A percentile compares a stretch with the other conserved stretches of the same genome.
phyloP scores from a whole-genome alignment of 2,329 filamentous ascomycete genomes.

The Colletotrichum tropicicola region DNA sequence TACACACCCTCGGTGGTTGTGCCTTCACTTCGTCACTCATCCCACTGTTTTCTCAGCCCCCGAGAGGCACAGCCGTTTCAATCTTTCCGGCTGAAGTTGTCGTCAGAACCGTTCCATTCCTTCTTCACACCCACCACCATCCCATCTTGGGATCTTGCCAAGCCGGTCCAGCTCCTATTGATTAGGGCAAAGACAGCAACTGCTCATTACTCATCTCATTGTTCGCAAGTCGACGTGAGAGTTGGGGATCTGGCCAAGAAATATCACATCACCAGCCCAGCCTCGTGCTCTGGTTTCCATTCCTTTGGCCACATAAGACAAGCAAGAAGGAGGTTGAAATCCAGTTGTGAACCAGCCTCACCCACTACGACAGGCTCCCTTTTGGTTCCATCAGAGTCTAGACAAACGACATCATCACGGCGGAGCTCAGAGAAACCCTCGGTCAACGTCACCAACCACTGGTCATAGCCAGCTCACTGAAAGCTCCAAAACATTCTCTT shows the following conservation, averaged over 20 bases:
- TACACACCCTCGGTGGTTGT: slow-evolving; percentile 10
- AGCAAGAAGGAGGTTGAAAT: neutral
- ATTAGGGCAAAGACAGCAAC: slow-evolving; percentile 8
- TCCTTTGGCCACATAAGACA: slow-evolving; percentile 7
- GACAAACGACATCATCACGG: slow-evolving; percentile 5
- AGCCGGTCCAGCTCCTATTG: slow-evolving; percentile 22
- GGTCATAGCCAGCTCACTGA: slow-evolving; percentile 11
- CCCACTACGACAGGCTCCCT: neutral
- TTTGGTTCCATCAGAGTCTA: neutral
- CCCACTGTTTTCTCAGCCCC: slow-evolving; percentile 1
- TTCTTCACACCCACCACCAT: slow-evolving; percentile 8
- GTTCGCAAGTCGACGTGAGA: slow-evolving; percentile 1
- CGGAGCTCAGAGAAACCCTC: neutral
- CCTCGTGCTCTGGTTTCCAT: slow-evolving; percentile 1
- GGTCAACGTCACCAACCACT: slow-evolving; percentile 11
- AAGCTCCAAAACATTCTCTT: slow-evolving; percentile 6
- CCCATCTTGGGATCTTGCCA: slow-evolving; percentile 7
- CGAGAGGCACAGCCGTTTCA: slow-evolving; percentile 19
- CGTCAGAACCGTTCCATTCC: slow-evolving; percentile 14
- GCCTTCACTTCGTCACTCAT: slow-evolving; percentile 13
- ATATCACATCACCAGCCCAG: slow-evolving; percentile 2
- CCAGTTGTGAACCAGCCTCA: slow-evolving; percentile 12
- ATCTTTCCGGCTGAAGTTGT: slow-evolving; percentile 23
- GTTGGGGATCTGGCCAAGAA: neutral
- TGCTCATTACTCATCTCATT: neutral